phyloP scores from a whole-genome alignment of 345 rosid genomes.

The Microcos paniculata region DNA sequence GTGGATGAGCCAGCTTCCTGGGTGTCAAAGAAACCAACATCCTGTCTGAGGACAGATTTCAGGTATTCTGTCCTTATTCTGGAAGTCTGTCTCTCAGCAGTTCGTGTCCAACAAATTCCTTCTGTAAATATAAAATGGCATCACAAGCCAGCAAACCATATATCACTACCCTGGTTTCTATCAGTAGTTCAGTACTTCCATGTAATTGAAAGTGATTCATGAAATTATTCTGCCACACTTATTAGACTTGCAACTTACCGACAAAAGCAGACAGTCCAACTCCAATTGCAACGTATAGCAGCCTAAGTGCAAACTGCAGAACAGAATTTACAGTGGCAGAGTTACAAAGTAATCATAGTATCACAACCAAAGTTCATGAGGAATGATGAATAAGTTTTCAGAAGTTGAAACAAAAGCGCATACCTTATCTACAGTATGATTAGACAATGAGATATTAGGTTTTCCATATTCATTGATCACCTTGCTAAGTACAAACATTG shows the following conservation, averaged over 20 bases:
- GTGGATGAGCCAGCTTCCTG: conserved; percentile 62
- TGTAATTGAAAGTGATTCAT: neutral
- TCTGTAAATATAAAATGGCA: conserved; percentile 34
- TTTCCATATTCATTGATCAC: conserved; percentile 66
- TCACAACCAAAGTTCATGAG: neutral
- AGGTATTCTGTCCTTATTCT: conserved; percentile 56
- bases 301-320: conserved; percentile 52
- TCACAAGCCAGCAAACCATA: neutral
- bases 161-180: neutral
- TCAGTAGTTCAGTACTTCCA: neutral
- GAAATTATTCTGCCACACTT: neutral
- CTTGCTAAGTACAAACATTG: conserved; percentile 51
- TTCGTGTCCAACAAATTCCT: conserved; percentile 73
- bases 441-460: conserved; percentile 23
- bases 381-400: too few species aligned
- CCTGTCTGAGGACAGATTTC: conserved; percentile 68
- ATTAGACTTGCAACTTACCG: conserved; percentile 37
- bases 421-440: conserved; percentile 49
- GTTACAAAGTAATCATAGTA: neutral
- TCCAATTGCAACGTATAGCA: conserved; percentile 57
- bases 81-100: conserved; percentile 71
- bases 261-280: conserved; percentile 63
- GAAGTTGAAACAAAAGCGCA: too few species aligned
- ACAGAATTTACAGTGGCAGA: conserved; percentile 8
- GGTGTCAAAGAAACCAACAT: conserved; percentile 62